These are phyloP conservation scores for Pythium rhizo-oryzae DNA, from an alignment of 352 stramenopile species.

Conservation along the genomic window DNA sequence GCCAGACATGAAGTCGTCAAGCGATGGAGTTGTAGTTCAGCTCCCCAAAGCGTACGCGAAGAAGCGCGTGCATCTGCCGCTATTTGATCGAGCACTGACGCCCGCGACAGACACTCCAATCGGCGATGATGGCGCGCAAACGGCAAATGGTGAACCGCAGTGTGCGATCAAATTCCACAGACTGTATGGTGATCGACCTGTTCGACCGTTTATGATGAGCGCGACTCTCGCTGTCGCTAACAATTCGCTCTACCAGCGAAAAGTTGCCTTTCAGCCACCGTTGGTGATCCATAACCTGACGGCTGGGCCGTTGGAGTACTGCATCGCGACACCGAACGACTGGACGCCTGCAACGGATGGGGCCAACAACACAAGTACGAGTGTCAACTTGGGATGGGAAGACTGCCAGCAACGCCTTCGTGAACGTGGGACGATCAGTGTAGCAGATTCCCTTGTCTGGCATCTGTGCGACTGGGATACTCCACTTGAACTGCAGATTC, in stretches of 20 bases:
- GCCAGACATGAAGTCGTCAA: conserved; percentile 50
- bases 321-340: conserved; percentile 67
- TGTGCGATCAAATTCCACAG: conserved; percentile 81
- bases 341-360: conserved; percentile 60
- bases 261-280: conserved; percentile 74
- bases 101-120: conserved; percentile 4
- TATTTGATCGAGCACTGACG: conserved; percentile 54
- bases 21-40: conserved; percentile 25
- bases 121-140: conserved; percentile 6
- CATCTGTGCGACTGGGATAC: conserved; percentile 82
- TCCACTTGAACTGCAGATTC: conserved; percentile 72
- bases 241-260: conserved; percentile 69
- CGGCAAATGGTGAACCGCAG: conserved; percentile 23
- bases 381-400: conserved; percentile 67
- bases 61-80: conserved; percentile 63
- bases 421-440: conserved; percentile 74
- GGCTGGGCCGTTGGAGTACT: conserved; percentile 71
- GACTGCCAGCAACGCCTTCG: conserved; percentile 74
- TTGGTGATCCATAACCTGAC: conserved; percentile 84
- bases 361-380: conserved; percentile 37
- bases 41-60: conserved; percentile 76
- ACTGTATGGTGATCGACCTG: conserved; percentile 71
- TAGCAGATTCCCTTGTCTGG: conserved; percentile 84
- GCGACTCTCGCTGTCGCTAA: conserved; percentile 58
- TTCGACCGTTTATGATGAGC: conserved; percentile 83